Evolutionary conservation across 208 protist genomes (phyloP), one percentile per base, ranked within the genome.

Genomic region (Leishmania braziliensis): DNA sequence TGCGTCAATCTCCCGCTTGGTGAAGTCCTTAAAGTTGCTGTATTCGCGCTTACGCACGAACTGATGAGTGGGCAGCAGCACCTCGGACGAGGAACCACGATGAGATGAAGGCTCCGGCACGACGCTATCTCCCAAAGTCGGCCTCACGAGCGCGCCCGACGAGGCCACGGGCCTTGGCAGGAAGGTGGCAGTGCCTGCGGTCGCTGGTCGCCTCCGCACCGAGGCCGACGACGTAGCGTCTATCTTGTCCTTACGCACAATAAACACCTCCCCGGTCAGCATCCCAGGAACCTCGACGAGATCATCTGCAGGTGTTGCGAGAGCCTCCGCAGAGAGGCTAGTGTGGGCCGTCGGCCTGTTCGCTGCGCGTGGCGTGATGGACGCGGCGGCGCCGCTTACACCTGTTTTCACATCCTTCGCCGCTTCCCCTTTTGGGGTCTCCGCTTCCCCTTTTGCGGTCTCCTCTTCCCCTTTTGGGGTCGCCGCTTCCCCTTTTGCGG

Each of bases 31-130:
- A 77, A 89, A 90, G 63, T 80, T 86, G 51, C n/a, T 73, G 72
- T 88, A 90, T 79, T 92, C 89, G 50, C 88, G 82, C 74, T 90
- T 90, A 51, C 87, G 89, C 70, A 92, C 81, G 56, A 92, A 92
- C 78, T 87, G 80, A 58, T 89, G 81, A 0, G 87, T 92, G 1
- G 89, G 89, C 48, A 90, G 63, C 72, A 92, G 78, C 39, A 89
- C 81, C 58, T 92, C 87, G 6, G 83, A 75, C 54, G 80, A 65
- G 29, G 83, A 83, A 72, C 80, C 76, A 3, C 81, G 78, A 18
- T 46, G 29, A 2, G 62, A 51, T 43, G 66, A 39, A 5, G 72
- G 56, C 48, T 60, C 33, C 16, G 51, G 70, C 20, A 71, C 9
- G 14, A 56, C 75, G 26, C 62, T 56, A 23, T 71, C 74, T 12